A percentile compares a stretch with the other conserved stretches of the same genome.
phyloP scores from a whole-genome alignment of 1,284 basidiomycete species.

The Fomitiporia mediterranea region DNA sequence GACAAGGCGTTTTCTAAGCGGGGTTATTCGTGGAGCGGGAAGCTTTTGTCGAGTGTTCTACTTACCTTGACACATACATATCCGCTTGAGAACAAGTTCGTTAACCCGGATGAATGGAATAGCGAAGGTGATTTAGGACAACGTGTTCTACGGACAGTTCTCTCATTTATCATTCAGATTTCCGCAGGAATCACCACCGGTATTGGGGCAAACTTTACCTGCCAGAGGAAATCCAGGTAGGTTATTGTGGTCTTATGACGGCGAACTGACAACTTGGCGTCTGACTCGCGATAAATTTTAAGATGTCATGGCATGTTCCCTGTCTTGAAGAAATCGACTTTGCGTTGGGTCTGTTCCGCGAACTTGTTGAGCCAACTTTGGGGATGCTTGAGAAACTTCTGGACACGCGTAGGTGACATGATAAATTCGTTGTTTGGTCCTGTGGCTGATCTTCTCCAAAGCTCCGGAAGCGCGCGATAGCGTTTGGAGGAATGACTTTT shows the following conservation, averaged over 20 bases:
- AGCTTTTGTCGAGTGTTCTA: slow-evolving; percentile 72
- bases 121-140: slow-evolving; percentile 53
- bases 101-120: slow-evolving; percentile 77
- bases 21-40: slow-evolving; percentile 79
- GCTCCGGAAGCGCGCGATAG: slow-evolving; percentile 42
- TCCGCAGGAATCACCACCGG: slow-evolving; percentile 66
- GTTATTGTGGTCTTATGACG: slow-evolving; percentile 19
- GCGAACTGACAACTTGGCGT: background rate
- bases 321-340: slow-evolving; percentile 68
- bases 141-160: background rate
- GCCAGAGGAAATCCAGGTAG: slow-evolving; percentile 54
- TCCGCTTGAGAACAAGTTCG: slow-evolving; percentile 78
- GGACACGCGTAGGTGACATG: slow-evolving; percentile 39
- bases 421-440: background rate
- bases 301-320: slow-evolving; percentile 81
- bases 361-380: slow-evolving; percentile 68
- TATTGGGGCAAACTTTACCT: slow-evolving; percentile 75
- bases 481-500: slow-evolving; percentile 87
- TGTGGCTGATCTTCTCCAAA: slow-evolving; percentile 26
- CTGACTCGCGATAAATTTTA: slow-evolving; percentile 29
- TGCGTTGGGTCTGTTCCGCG: slow-evolving; percentile 66
- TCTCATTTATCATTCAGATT: slow-evolving; percentile 42
- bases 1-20: slow-evolving; percentile 77
- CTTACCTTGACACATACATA: slow-evolving; percentile 80
- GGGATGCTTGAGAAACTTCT: slow-evolving; percentile 57